phyloP scores from a whole-genome alignment of 108 stramenopile species.

The Nitzschia putrida region DNA sequence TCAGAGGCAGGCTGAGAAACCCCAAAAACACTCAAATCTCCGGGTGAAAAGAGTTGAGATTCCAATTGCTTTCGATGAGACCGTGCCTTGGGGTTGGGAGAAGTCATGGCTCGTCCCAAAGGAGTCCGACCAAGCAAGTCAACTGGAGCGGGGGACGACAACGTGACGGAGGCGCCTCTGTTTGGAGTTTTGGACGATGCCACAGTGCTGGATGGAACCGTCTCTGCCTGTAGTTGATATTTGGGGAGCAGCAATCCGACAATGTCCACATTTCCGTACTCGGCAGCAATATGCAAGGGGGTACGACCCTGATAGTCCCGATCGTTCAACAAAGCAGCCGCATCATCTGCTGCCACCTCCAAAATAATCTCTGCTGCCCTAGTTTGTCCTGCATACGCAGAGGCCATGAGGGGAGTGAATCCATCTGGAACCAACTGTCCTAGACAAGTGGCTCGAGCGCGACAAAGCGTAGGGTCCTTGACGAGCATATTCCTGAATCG shows the following conservation, averaged over 20 bases:
- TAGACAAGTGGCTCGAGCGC: slow-evolving; percentile 47
- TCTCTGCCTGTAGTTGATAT: slow-evolving; percentile 13
- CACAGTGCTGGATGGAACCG: neutral
- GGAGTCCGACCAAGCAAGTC: slow-evolving; percentile 74
- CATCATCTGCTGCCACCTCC: slow-evolving; percentile 16
- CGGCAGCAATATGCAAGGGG: slow-evolving; percentile 82
- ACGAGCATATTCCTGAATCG: slow-evolving; percentile 37
- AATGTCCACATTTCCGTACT: slow-evolving; percentile 59
- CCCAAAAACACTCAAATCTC: slow-evolving; percentile 65
- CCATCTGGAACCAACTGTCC: slow-evolving; percentile 68
- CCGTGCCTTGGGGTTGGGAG: slow-evolving; percentile 49
- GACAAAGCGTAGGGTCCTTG: slow-evolving; percentile 40
- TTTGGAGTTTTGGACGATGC: neutral
- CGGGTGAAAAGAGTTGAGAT: slow-evolving; percentile 51
- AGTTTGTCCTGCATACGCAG: slow-evolving; percentile 42
- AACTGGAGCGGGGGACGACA: slow-evolving; percentile 38
- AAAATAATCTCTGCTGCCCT: slow-evolving; percentile 37
- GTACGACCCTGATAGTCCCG: slow-evolving; percentile 71
- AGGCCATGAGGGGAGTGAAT: slow-evolving; percentile 70
- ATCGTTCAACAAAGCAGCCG: slow-evolving; percentile 18
- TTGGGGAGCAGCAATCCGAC: slow-evolving; percentile 43
- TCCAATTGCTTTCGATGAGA: slow-evolving; percentile 47
- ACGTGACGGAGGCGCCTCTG: slow-evolving; percentile 1
- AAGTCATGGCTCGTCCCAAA: slow-evolving; percentile 61
- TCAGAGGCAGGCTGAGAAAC: slow-evolving; percentile 45